These are phyloP conservation scores for Entomortierella parvispora DNA, from an alignment of 192 early-diverging fungal species.

Conservation along the genomic window DNA sequence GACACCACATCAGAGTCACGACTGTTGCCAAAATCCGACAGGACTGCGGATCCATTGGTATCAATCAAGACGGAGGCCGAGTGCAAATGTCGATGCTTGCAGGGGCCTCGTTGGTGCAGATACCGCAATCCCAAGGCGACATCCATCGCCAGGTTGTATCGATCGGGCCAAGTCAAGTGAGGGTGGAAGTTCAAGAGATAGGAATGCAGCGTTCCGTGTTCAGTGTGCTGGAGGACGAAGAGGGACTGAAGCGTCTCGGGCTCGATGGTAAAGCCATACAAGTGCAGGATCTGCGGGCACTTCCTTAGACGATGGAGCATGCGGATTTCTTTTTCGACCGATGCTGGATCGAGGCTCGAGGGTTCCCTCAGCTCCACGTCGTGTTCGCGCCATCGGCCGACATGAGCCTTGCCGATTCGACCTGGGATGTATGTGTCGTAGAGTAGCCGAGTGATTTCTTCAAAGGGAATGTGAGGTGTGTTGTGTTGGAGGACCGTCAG, in stretches of 20 bases:
- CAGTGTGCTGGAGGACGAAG: slow-evolving; percentile 38
- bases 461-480: slow-evolving; percentile 24
- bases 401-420: slow-evolving; percentile 19
- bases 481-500: slow-evolving; percentile 16
- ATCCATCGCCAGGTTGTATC: slow-evolving; percentile 53
- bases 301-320: slow-evolving; percentile 19
- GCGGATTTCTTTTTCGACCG: slow-evolving; percentile 29
- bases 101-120: slow-evolving; percentile 35
- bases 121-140: slow-evolving; percentile 40
- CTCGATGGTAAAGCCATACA: slow-evolving; percentile 41
- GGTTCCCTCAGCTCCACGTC: slow-evolving; percentile 32
- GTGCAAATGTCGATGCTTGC: slow-evolving; percentile 38
- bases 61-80: slow-evolving; percentile 46
- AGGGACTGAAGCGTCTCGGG: slow-evolving; percentile 16
- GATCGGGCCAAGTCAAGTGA: slow-evolving; percentile 48
- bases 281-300: slow-evolving; percentile 31
- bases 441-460: slow-evolving; percentile 22
- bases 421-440: slow-evolving; percentile 38
- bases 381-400: slow-evolving; percentile 41
- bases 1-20: slow-evolving; percentile 34
- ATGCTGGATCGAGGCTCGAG: slow-evolving; percentile 11
- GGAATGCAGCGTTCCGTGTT: slow-evolving; percentile 43
- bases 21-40: slow-evolving; percentile 41
- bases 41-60: slow-evolving; percentile 44
- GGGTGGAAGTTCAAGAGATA: slow-evolving; percentile 44